These are phyloP conservation scores for Primulina eburnea DNA, from an alignment of 257 asterid genomes.

Conservation along the genomic window DNA sequence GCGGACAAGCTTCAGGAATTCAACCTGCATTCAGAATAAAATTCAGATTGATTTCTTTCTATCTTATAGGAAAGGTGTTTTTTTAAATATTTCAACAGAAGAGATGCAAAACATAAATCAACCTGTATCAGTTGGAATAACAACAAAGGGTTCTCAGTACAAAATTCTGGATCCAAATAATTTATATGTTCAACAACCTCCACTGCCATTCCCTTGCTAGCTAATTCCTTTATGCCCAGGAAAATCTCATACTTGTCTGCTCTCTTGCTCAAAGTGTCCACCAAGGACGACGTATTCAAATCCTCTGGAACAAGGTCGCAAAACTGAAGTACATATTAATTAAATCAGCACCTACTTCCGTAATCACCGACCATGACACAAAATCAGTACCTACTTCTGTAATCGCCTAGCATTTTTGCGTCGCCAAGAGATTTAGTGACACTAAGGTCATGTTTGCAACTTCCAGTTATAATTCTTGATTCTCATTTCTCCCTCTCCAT, in stretches of 20 bases:
- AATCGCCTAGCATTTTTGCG: constrained; percentile 32
- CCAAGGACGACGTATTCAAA: constrained; percentile 36
- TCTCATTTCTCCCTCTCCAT: constrained; percentile 88
- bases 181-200: constrained; percentile 89
- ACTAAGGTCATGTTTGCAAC: constrained; percentile 45
- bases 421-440: constrained; percentile 32
- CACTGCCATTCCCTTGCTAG: constrained; percentile 79
- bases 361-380: constrained; percentile 27
- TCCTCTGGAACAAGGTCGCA: constrained; percentile 49
- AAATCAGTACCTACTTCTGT: constrained; percentile 19
- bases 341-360: constrained; percentile 20
- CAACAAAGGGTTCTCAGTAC: constrained; percentile 59
- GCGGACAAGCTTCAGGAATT: constrained; percentile 71
- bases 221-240: constrained; percentile 67
- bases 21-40: constrained; percentile 58
- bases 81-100: background rate
- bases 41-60: constrained; percentile 19
- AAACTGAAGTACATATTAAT: background rate
- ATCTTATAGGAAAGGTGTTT: background rate
- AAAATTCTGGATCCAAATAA: constrained; percentile 69
- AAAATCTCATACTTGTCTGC: constrained; percentile 59
- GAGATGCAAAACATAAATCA: constrained; percentile 15
- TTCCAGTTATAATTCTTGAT: constrained; percentile 39
- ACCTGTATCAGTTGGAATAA: constrained; percentile 97
- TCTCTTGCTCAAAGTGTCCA: constrained; percentile 34